Conservation (phyloP, 805 yeast species). For the Metschnikowia lochheadii region DNA sequence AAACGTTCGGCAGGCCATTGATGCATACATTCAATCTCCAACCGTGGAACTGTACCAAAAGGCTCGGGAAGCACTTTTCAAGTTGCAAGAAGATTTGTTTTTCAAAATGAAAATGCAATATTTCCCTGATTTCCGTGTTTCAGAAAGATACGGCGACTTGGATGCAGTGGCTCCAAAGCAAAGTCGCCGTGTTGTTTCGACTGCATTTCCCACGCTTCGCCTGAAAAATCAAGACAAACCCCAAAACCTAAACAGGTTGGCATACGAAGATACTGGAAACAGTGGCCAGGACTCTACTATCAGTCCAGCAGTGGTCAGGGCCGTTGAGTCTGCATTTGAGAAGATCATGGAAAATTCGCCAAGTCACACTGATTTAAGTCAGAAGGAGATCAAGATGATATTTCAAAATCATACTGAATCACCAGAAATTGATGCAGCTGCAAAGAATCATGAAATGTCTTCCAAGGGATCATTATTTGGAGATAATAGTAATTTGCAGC, state of each 20-base stretch:
- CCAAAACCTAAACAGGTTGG: not conserved
- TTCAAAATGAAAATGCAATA: constrained; percentile 49
- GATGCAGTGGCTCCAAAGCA: constrained; percentile 5
- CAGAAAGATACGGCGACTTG: constrained; percentile 33
- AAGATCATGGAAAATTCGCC: constrained; percentile 45
- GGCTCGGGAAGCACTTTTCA: constrained; percentile 59
- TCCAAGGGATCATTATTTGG: constrained; percentile 9
- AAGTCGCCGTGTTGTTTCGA: constrained; percentile 6
- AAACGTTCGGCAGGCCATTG: constrained; percentile 3
- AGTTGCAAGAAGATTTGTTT: constrained; percentile 52
- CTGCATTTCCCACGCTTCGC: constrained; percentile 6
- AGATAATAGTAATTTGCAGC: constrained; percentile 7
- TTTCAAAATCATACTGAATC: constrained; percentile 1
- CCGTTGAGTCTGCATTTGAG: constrained; percentile 65
- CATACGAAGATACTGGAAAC: not conserved
- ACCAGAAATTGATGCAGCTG: not conserved
- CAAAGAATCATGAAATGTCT: not conserved
- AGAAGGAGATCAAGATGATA: constrained; percentile 1
- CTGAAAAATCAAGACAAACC: not conserved
- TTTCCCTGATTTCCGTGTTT: constrained; percentile 54
- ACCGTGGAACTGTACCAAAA: constrained; percentile 34
- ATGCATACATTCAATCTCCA: constrained; percentile 8
- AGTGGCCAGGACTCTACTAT: constrained; percentile 16
- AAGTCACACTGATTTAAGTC: constrained; percentile 4
- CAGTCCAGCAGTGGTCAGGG: constrained; percentile 47